phyloP scores from a whole-genome alignment of 1,139 yeast species.

The Saccharomycopsis hybrid region DNA sequence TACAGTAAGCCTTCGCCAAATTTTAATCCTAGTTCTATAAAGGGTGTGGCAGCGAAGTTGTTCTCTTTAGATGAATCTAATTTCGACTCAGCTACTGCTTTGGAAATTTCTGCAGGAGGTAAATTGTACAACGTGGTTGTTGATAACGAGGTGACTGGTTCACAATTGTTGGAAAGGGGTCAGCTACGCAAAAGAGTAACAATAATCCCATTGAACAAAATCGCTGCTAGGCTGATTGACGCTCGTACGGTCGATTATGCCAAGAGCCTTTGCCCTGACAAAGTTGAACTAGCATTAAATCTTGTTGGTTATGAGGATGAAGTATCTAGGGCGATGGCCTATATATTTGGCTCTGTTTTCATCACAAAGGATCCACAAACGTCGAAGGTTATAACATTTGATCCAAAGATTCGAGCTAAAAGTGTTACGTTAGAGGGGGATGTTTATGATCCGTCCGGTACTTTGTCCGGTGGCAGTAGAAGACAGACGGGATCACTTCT shows the following conservation, averaged over 20 bases:
- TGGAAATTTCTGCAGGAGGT: conserved; percentile 94
- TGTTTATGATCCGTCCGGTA: conserved; percentile 92
- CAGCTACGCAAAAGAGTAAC: conserved; percentile 78
- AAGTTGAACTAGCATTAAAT: conserved; percentile 82
- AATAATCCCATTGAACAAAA: conserved; percentile 85
- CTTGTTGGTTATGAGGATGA: conserved; percentile 69
- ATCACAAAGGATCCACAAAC: conserved; percentile 83
- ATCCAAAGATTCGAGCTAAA: conserved; percentile 70
- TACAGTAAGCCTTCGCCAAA: conserved; percentile 59
- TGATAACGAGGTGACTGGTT: conserved; percentile 78
- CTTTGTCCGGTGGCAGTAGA: conserved; percentile 92
- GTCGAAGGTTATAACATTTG: conserved; percentile 82
- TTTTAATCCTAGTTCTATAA: conserved; percentile 59
- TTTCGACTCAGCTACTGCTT: conserved; percentile 64
- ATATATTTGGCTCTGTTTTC: conserved; percentile 82
- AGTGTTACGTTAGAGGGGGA: conserved; percentile 95
- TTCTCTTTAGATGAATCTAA: conserved; percentile 58
- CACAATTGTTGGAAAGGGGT: conserved; percentile 74
- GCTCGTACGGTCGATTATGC: conserved; percentile 48
- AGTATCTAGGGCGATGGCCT: conserved; percentile 79
- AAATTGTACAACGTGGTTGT: conserved; percentile 86
- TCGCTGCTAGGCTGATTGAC: conserved; percentile 50
- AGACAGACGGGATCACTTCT: conserved; percentile 52
- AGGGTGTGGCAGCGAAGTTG: conserved; percentile 86
- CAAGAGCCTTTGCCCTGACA: conserved; percentile 65